A percentile compares a stretch with the other conserved stretches of the same genome.
These are phyloP conservation scores for Pilatotrama ljubarskyi DNA, from an alignment of 768 basidiomycete species.

Conservation along the genomic window DNA sequence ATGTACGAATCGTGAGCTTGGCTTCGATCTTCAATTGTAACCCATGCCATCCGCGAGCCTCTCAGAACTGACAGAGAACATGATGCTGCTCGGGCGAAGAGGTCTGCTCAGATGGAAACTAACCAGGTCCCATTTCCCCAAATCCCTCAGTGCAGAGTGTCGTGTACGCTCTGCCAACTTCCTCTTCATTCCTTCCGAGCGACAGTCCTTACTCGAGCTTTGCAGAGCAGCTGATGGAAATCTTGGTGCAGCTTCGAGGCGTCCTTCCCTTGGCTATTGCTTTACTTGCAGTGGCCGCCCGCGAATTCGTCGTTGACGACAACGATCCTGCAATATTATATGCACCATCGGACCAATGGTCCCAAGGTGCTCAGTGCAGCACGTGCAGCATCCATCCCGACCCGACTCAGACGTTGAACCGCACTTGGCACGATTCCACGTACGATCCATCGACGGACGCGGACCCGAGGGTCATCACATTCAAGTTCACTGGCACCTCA, in stretches of 20 bases:
- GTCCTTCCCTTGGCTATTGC: neutral
- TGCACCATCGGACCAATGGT: conserved; percentile 14
- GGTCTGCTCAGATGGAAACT: too few species aligned
- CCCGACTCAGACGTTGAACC: neutral
- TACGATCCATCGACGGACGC: neutral
- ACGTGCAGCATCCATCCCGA: neutral
- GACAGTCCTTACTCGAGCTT: neutral
- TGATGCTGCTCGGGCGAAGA: too few species aligned
- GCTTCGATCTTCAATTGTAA: too few species aligned
- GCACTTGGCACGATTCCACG: conserved; percentile 18
- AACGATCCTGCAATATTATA: neutral
- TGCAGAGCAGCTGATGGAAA: too few species aligned
- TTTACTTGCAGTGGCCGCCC: neutral
- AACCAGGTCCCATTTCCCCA: too few species aligned
- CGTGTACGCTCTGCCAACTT: too few species aligned
- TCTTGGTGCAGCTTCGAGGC: neutral
- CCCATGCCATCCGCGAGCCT: too few species aligned
- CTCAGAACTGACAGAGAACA: too few species aligned
- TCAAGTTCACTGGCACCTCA: conserved; percentile 1
- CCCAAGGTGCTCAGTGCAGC: neutral
- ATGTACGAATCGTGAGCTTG: too few species aligned
- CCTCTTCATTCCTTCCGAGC: neutral
- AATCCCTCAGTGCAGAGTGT: too few species aligned
- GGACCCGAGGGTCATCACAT: neutral
- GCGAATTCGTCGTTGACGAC: neutral